Base-by-base conservation (phyloP, 306 rosid genomes). In the Lathyrus tuberosus region DNA sequence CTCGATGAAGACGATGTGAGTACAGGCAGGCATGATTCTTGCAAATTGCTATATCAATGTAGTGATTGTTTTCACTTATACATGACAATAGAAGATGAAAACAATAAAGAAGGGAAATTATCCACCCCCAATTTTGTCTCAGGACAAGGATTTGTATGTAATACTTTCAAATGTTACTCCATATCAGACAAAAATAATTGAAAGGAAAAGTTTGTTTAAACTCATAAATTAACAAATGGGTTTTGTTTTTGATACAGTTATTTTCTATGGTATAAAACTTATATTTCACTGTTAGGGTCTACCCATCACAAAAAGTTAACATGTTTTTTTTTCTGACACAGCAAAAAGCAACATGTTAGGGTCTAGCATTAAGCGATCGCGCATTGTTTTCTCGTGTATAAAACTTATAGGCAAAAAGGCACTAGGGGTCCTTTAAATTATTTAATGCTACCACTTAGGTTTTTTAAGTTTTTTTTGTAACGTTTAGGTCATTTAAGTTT, bases 1-100 rank as follows among this genome's bases (percentile, higher is more conserved):
- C 96, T 93, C 52, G 97, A 90, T 53, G 89, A 88, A 79, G 96
- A 90, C 0, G 98, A 90, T 59, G 88, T 74, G 98, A 93, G 78
- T 90, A 93, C 75, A 84, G 98, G 81, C 94, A 97, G 35, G 76
- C 73, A 43, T 93, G 78, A 86, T 18, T 57, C 17, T 57, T 65
- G 68, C 49, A 4, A 54, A 10, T 41, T 37, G 46, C 47, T 46
- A 56, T 48, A 42, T 69, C 77, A 75, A 57, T 40, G 4, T 5
- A 22, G 42, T 31, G 70, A 58, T 43, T 68, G 70, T 9, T 54
- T 44, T 67, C 4, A 8, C 26, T 62, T 47, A 15, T 46, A 62
- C 16, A 40, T 41, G 16, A 62, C 77, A 63, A 62, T 44, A 13
- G 40, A 30, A 18, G 47, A 70, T 8, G 54, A 24, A 37, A 78